Evolutionary conservation across 1,139 yeast genomes (phyloP).

Genomic region (Kazachstania sp.): DNA sequence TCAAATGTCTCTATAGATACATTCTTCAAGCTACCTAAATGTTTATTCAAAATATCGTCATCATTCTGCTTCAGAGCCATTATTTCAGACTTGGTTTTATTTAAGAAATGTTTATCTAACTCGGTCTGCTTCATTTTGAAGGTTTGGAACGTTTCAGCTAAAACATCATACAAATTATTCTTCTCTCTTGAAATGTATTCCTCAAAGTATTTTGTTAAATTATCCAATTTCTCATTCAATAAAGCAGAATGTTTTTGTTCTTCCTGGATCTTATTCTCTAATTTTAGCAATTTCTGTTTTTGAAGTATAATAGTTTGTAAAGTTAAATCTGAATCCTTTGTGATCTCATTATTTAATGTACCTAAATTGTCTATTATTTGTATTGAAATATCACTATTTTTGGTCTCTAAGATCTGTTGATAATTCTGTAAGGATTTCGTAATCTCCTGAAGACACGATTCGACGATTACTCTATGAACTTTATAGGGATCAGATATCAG

Average conservation of each 20-base stretch:
- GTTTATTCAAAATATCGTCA: neutral
- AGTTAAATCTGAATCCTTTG: neutral
- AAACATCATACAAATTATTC: slow-evolving; percentile 5
- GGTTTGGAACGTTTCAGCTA: slow-evolving; percentile 5
- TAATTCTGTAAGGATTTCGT: slow-evolving; percentile 2
- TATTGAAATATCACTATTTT: neutral
- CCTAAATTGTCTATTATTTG: neutral
- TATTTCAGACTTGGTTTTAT: slow-evolving; percentile 3
- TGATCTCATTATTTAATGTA: neutral
- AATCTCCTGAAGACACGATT: slow-evolving; percentile 6
- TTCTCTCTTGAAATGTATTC: slow-evolving; percentile 5
- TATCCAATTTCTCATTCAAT: slow-evolving; percentile 5
- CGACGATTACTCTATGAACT: slow-evolving; percentile 7
- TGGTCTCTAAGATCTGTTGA: neutral
- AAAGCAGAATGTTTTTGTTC: slow-evolving; percentile 3
- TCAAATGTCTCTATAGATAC: neutral
- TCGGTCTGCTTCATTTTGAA: slow-evolving; percentile 5
- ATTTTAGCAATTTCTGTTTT: slow-evolving; percentile 10
- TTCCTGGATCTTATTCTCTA: slow-evolving; percentile 11
- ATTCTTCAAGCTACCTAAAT: neutral
- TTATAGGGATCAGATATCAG: slow-evolving; percentile 6
- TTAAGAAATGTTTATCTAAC: slow-evolving; percentile 4
- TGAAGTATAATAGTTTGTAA: slow-evolving; percentile 2
- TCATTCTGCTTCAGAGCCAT: neutral
- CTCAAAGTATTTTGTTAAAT: slow-evolving; percentile 1